phyloP scores from a whole-genome alignment of 2,329 filamentous ascomycete genomes.

The Drechmeria coniospora region DNA sequence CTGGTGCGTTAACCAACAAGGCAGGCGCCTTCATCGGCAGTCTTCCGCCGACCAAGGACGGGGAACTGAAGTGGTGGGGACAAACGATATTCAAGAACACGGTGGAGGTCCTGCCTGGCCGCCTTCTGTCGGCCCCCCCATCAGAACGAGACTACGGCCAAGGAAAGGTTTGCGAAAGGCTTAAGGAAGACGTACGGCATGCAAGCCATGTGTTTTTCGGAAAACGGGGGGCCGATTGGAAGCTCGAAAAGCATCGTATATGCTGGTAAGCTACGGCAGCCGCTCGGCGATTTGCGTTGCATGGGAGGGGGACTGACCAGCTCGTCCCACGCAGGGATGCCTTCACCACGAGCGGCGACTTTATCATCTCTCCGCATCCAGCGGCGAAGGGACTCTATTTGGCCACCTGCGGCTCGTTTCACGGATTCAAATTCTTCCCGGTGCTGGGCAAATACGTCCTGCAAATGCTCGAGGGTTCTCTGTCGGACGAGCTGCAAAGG shows the following conservation, averaged over 20 bases:
- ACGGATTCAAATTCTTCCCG: conserved; percentile 54
- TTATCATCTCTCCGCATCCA: conserved; percentile 43
- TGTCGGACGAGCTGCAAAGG: conserved; percentile 25
- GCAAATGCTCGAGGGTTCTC: conserved; percentile 34
- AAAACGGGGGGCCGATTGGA: conserved; percentile 36
- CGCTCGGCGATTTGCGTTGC: too few relatives aligned
- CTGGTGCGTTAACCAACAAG: conserved; percentile 12
- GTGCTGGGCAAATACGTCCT: conserved; percentile 46
- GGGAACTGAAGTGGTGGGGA: conserved; percentile 45
- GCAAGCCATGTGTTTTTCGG: conserved; percentile 45
- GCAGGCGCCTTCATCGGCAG: conserved; percentile 41
- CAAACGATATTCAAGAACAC: conserved; percentile 44
- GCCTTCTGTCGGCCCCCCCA: conserved; percentile 41
- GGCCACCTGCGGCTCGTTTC: conserved; percentile 50
- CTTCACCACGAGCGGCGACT: conserved; percentile 44
- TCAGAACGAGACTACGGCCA: conserved; percentile 41
- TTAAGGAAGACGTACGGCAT: conserved; percentile 44
- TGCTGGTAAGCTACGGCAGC: conserved; percentile 39
- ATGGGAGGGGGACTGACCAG: conserved; percentile 5
- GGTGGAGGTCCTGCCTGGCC: conserved; percentile 34
- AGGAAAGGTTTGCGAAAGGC: conserved; percentile 39
- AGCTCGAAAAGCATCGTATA: conserved; percentile 45
- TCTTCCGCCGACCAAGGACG: conserved; percentile 35
- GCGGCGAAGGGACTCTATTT: conserved; percentile 39
- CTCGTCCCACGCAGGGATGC: conserved; percentile 52